These are phyloP conservation scores for Musa acuminata DNA, from an alignment of 176 grass and related monocot genomes.

Conservation along the genomic window DNA sequence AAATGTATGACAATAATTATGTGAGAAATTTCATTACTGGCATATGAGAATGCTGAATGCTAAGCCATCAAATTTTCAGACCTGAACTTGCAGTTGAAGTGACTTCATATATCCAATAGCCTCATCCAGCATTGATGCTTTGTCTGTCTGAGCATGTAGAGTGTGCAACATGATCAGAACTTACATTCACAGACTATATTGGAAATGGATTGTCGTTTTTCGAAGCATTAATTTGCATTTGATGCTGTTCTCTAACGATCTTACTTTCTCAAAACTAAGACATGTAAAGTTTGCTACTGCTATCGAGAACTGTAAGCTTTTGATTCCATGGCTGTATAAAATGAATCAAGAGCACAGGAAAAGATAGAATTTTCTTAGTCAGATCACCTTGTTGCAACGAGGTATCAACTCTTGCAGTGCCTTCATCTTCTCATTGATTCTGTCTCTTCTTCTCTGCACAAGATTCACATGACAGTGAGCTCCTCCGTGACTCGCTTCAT, in stretches of 20 bases:
- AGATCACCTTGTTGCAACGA: not conserved
- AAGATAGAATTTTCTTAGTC: not conserved
- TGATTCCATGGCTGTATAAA: not conserved
- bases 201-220: not conserved
- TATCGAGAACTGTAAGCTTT: no score
- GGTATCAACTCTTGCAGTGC: constrained; percentile 2
- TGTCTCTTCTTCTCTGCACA: constrained; percentile 8
- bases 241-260: no score
- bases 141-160: not conserved
- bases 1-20: not conserved
- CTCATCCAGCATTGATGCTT: constrained; percentile 6
- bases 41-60: not conserved
- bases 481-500: not conserved
- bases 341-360: not conserved
- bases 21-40: not conserved
- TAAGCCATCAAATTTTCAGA: not conserved
- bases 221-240: no score
- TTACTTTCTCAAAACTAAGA: no score
- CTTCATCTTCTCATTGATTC: constrained; percentile 18
- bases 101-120: constrained; percentile 7
- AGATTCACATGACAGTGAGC: not conserved
- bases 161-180: not conserved
- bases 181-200: not conserved
- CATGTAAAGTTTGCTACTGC: no score
- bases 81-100: constrained; percentile 10